Evolutionary conservation across 495 filamentous ascomycete species (phyloP), one percentile per base, ranked within the genome.

Genomic region (Neurospora sp.): DNA sequence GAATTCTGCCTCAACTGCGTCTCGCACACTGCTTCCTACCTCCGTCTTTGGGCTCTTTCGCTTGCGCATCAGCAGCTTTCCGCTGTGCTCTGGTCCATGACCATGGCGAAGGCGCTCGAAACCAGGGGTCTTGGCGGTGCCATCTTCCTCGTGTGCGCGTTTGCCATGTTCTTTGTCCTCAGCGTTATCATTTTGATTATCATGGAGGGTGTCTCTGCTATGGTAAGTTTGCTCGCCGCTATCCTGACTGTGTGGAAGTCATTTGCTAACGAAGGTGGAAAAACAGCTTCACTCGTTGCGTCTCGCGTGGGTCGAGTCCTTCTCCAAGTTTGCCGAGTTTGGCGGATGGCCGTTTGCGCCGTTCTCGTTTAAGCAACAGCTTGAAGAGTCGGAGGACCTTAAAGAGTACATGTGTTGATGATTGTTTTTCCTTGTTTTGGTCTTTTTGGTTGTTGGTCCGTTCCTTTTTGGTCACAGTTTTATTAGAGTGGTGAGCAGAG

Each of bases 1-100:
- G 96, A 99, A 86, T 99, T 99, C 85, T 98, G 96, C 83, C 88
- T 99, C 76, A 98, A 98, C 85, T 98, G 94, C 85, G 95, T 99
- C 77, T 98, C 96, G 7, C 96, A 99, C 84, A 99, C 96, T 5
- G 96, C 96, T 11, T 98, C 96, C 7, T 99, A 99, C 84, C 91
- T 99, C 49, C 96, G 96, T 86, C 91, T 99, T 42, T 99, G 96
- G 96, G 96, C 96, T 39, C 85, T 99, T 76, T 98, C 96, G 3
- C 90, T 99, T 69, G 96, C 96, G 11, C 96, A 99, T 86, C 96
- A 98, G 79, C 96, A 98, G 86, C 93, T 99, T 39, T 97, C 93
- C 20, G 91, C 93, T 73, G 96, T 99, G 72, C 89, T 99, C 40
- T 99, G 96, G 96, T 85, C 88, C 75, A 99, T 99, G 96, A 99